Conservation (phyloP, 148 eudicot genomes). For the Talinum fruticosum region DNA sequence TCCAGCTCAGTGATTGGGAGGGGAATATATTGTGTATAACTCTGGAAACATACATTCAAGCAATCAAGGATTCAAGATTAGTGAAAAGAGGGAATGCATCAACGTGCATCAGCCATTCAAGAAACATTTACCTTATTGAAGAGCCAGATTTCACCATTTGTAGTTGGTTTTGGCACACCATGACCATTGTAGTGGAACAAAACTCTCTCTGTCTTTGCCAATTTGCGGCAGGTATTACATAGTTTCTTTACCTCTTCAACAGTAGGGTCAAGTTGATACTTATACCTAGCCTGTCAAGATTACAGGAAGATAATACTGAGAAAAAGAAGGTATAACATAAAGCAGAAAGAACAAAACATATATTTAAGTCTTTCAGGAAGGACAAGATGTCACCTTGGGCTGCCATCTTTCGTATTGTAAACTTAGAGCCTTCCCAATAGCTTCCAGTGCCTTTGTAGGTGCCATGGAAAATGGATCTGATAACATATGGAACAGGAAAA, state of each 20-base stretch:
- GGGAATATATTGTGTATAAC: slow-evolving; percentile 89
- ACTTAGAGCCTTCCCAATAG: slow-evolving; percentile 80
- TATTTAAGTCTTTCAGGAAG: background rate
- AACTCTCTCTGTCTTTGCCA: slow-evolving; percentile 91
- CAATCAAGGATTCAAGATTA: slow-evolving; percentile 12
- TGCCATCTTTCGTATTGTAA: slow-evolving; percentile 97
- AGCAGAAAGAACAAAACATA: background rate
- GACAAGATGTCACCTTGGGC: slow-evolving; percentile 50
- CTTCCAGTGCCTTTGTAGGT: slow-evolving; percentile 89
- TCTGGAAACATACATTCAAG: slow-evolving; percentile 37
- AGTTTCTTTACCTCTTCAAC: slow-evolving; percentile 94
- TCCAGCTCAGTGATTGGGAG: slow-evolving; percentile 86
- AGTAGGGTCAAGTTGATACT: slow-evolving; percentile 75
- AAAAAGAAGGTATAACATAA: background rate
- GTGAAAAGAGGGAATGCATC: background rate
- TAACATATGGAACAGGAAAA: slow-evolving; percentile 10
- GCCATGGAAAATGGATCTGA: slow-evolving; percentile 94
- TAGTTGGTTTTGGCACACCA: slow-evolving; percentile 94
- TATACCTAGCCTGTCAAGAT: slow-evolving; percentile 73
- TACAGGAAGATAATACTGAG: background rate
- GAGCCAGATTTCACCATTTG: slow-evolving; percentile 96
- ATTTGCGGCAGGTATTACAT: slow-evolving; percentile 75
- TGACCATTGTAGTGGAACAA: slow-evolving; percentile 97
- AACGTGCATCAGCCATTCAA: background rate
- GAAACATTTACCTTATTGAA: slow-evolving; percentile 72